Percentiles rank a stretch among this genome's conserved stretches.
Conservation (phyloP, 108 stramenopile genomes). For the Discostella stelligeroides region DNA sequence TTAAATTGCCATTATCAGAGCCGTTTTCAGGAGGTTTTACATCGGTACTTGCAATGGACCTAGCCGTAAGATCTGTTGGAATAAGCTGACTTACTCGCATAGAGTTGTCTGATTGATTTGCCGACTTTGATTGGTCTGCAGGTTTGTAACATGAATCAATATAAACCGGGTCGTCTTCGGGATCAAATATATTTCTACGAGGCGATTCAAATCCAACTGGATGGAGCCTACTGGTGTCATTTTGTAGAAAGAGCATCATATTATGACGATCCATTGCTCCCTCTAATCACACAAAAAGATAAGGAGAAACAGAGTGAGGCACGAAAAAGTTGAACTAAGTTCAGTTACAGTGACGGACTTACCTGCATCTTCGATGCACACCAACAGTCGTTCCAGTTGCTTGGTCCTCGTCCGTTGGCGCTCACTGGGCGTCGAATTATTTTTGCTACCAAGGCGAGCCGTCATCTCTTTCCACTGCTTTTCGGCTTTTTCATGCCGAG, state of each 20-base stretch:
- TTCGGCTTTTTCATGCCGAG: conserved; percentile 83
- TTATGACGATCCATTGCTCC: conserved; percentile 82
- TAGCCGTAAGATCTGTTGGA: neutral
- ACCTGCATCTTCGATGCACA: conserved; percentile 81
- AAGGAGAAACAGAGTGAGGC: neutral
- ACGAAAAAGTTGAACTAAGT: neutral
- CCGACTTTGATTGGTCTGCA: conserved; percentile 7
- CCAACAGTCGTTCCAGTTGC: conserved; percentile 75
- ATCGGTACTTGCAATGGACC: no score
- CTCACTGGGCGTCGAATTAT: conserved; percentile 57
- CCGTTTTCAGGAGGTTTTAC: no score
- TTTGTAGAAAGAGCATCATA: conserved; percentile 81
- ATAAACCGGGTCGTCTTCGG: conserved; percentile 61
- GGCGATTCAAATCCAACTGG: conserved; percentile 79
- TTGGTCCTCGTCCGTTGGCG: conserved; percentile 64
- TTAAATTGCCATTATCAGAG: neutral
- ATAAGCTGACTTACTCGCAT: neutral
- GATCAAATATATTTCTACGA: conserved; percentile 78
- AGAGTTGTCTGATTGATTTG: neutral
- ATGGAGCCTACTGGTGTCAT: conserved; percentile 59
- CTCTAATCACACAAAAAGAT: conserved; percentile 45
- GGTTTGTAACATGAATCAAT: neutral
- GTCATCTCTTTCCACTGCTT: conserved; percentile 86
- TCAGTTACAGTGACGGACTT: conserved; percentile 25
- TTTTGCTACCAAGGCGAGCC: conserved; percentile 40